phyloP scores from a whole-genome alignment of 2,329 filamentous ascomycete genomes.

The Biscogniauxia sp. region DNA sequence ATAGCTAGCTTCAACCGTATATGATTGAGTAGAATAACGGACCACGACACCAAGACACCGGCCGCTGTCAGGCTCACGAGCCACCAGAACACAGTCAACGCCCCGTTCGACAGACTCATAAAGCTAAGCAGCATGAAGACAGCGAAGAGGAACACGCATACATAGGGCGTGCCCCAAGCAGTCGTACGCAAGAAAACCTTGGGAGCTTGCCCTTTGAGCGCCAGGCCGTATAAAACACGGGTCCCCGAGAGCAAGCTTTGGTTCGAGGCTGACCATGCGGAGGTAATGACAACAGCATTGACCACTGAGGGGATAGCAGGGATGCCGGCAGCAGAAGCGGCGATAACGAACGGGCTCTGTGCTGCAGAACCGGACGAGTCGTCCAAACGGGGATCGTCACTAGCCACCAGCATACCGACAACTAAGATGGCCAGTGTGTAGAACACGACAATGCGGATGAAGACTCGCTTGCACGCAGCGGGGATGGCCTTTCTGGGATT shows the following conservation, averaged over 20 bases:
- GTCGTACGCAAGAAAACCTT: constrained; percentile 53
- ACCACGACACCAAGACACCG: constrained; percentile 64
- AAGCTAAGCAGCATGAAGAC: constrained; percentile 57
- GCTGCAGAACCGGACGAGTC: constrained; percentile 45
- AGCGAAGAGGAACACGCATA: constrained; percentile 52
- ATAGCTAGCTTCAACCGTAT: constrained; percentile 55
- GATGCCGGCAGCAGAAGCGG: constrained; percentile 65
- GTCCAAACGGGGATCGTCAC: constrained; percentile 48
- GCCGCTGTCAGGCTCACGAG: constrained; percentile 60
- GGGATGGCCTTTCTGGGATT: constrained; percentile 49
- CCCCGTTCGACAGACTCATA: constrained; percentile 54
- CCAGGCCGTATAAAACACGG: constrained; percentile 58
- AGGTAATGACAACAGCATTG: constrained; percentile 74
- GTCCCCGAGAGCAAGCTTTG: constrained; percentile 61
- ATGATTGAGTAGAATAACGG: constrained; percentile 57
- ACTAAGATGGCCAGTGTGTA: constrained; percentile 56
- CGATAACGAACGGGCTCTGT: constrained; percentile 67
- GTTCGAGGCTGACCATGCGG: constrained; percentile 68
- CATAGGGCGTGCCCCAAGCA: constrained; percentile 54
- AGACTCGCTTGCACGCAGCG: constrained; percentile 56
- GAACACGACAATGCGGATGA: constrained; percentile 53
- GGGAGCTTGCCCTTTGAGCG: constrained; percentile 58
- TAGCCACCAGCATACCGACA: constrained; percentile 59
- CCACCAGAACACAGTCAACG: constrained; percentile 65
- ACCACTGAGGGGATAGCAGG: constrained; percentile 67